A percentile compares a stretch with the other conserved stretches of the same genome.
phyloP scores from a whole-genome alignment of 441 rosid species.

The Populus tomentosa region DNA sequence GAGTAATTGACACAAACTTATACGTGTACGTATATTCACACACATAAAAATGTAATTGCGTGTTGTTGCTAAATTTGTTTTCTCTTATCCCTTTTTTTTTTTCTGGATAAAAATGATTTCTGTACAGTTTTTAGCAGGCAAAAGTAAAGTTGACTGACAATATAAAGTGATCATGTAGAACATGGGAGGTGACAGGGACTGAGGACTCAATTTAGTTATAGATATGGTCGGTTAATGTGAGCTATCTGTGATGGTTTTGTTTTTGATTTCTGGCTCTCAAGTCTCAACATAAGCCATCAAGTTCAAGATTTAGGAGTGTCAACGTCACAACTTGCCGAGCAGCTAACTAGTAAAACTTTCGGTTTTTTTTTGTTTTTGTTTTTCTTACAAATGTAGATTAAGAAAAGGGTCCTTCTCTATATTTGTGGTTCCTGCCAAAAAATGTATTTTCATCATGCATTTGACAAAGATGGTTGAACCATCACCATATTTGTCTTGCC shows the following conservation, averaged over 20 bases:
- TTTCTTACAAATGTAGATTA: background rate
- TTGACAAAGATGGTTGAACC: conserved; percentile 11
- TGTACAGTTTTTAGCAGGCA: background rate
- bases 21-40: background rate
- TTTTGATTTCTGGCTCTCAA: background rate
- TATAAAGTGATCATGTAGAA: conserved; percentile 21
- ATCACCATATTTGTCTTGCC: background rate
- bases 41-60: background rate
- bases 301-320: conserved; percentile 9
- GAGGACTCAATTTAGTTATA: background rate
- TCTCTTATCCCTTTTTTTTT: background rate
- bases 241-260: conserved; percentile 12
- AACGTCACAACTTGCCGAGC: conserved; percentile 11
- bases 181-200: conserved; percentile 40
- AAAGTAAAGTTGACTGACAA: background rate
- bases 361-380: background rate
- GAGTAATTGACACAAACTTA: background rate
- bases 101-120: background rate
- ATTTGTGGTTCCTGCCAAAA: background rate
- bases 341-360: conserved; percentile 1
- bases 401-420: background rate
- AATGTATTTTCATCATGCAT: background rate
- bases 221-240: background rate
- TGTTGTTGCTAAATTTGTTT: background rate
- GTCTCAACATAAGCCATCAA: conserved; percentile 2